Conservation (phyloP, 768 basidiomycete genomes). For the Suillus paluster region DNA sequence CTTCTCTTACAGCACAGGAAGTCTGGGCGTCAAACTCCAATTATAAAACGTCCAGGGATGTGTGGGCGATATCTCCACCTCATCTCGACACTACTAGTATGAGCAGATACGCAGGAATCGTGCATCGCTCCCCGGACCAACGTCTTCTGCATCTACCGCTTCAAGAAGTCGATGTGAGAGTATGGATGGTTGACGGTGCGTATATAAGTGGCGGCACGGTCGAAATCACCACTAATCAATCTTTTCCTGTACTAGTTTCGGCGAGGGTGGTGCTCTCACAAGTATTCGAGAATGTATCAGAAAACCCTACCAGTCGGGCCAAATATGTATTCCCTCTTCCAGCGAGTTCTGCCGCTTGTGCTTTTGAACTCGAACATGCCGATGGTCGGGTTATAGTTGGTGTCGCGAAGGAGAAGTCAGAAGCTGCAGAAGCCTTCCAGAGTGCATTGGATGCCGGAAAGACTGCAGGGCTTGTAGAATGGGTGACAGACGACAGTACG, state of each 20-base stretch:
- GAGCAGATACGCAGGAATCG: slow-evolving; percentile 30
- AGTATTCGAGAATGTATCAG: slow-evolving; percentile 44
- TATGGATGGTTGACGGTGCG: slow-evolving; percentile 50
- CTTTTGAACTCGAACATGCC: slow-evolving; percentile 51
- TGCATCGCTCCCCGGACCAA: slow-evolving; percentile 31
- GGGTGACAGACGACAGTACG: slow-evolving; percentile 56
- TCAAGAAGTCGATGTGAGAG: slow-evolving; percentile 45
- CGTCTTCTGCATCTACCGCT: slow-evolving; percentile 40
- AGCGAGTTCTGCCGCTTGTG: slow-evolving; percentile 53
- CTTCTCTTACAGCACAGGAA: too few relatives aligned
- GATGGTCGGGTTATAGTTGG: slow-evolving; percentile 49
- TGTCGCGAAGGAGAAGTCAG: slow-evolving; percentile 49
- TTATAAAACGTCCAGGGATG: too few relatives aligned
- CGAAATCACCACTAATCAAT: slow-evolving; percentile 1
- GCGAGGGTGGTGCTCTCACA: slow-evolving; percentile 48
- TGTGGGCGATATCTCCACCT: too few relatives aligned
- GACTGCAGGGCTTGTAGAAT: slow-evolving; percentile 48
- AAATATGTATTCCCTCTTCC: slow-evolving; percentile 66
- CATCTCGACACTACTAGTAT: too few relatives aligned
- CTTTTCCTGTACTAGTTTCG: slow-evolving; percentile 39
- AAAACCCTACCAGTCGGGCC: slow-evolving; percentile 44
- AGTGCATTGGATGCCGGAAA: slow-evolving; percentile 45
- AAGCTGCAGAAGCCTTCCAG: slow-evolving; percentile 46
- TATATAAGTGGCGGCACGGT: too few relatives aligned
- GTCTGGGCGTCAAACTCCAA: too few relatives aligned